Percentiles rank a stretch among this genome's conserved stretches.
Conservation (phyloP, 2,329 filamentous ascomycete species). For the Trichothecium sympodiale region DNA sequence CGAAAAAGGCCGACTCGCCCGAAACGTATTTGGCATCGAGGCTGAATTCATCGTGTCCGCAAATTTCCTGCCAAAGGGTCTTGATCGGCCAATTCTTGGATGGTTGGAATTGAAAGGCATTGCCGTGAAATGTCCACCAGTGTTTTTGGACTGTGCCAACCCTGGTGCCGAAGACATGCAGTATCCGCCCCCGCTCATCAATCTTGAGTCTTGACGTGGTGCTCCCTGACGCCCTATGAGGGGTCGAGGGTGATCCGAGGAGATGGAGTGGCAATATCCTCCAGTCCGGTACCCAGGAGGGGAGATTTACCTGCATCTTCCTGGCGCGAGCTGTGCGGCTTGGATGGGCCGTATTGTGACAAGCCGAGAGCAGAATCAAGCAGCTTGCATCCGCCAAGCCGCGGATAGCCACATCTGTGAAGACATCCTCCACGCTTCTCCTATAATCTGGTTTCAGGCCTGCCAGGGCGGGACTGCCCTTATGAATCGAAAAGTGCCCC, state of each 20-base stretch:
- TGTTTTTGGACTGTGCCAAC: constrained; percentile 13
- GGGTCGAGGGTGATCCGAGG: constrained; percentile 18
- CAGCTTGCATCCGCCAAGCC: constrained; percentile 13
- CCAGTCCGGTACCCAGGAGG: constrained; percentile 28
- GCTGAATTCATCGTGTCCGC: not conserved
- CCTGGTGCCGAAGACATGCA: constrained; percentile 17
- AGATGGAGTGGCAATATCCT: constrained; percentile 19
- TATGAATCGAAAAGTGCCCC: constrained; percentile 20
- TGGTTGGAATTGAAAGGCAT: constrained; percentile 17
- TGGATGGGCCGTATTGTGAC: constrained; percentile 10
- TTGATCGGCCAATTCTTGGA: not conserved
- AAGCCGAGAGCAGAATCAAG: constrained; percentile 19
- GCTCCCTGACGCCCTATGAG: constrained; percentile 17
- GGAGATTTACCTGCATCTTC: constrained; percentile 8
- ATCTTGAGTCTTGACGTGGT: constrained; percentile 15
- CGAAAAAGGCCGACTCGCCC: constrained; percentile 17
- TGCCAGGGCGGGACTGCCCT: constrained; percentile 10
- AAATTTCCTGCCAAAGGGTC: not conserved
- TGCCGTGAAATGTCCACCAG: constrained; percentile 18
- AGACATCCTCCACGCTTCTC: constrained; percentile 18
- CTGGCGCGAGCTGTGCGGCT: constrained; percentile 5
- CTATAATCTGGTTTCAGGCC: constrained; percentile 17
- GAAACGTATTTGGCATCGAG: not conserved
- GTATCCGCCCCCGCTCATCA: constrained; percentile 10
- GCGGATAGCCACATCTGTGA: constrained; percentile 19